These are phyloP conservation scores for Furcasterigmium sp. DNA, from an alignment of 2,329 filamentous ascomycete genomes.

Conservation along the genomic window DNA sequence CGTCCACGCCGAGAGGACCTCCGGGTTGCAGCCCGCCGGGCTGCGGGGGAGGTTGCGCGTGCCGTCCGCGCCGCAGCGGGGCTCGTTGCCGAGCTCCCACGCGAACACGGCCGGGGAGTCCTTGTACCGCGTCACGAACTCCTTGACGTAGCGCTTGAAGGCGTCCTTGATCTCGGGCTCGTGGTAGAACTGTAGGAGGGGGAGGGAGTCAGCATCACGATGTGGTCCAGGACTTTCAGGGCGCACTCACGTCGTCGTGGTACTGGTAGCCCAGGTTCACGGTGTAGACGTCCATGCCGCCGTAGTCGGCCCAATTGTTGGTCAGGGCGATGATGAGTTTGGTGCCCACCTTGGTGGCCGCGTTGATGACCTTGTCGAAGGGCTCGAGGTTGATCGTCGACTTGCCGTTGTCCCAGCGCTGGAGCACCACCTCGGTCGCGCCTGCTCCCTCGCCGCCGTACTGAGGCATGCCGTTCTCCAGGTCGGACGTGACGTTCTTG, in stretches of 20 bases:
- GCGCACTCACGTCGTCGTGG: slow-evolving; percentile 35
- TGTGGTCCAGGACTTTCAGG: background rate
- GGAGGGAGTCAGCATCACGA: background rate
- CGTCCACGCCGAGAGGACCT: slow-evolving; percentile 40
- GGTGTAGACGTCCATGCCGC: slow-evolving; percentile 50
- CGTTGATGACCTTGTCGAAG: slow-evolving; percentile 45
- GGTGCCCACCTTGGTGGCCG: slow-evolving; percentile 39
- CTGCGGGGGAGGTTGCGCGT: slow-evolving; percentile 38
- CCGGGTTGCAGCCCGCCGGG: slow-evolving; percentile 28
- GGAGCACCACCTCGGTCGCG: slow-evolving; percentile 38
- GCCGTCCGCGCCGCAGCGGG: slow-evolving; percentile 40
- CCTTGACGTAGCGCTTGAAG: slow-evolving; percentile 53
- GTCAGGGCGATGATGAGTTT: slow-evolving; percentile 46
- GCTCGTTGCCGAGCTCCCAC: slow-evolving; percentile 65
- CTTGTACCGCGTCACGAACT: slow-evolving; percentile 56
- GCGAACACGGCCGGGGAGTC: slow-evolving; percentile 56
- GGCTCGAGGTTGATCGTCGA: slow-evolving; percentile 34
- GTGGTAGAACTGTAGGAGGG: slow-evolving; percentile 40
- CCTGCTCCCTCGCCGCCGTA: slow-evolving; percentile 46
- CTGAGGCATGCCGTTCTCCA: slow-evolving; percentile 37
- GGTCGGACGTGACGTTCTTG: slow-evolving; percentile 42
- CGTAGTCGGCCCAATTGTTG: slow-evolving; percentile 51
- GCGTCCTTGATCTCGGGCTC: slow-evolving; percentile 44
- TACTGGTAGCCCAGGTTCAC: slow-evolving; percentile 41
- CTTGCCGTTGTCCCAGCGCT: slow-evolving; percentile 40